Evolutionary conservation across 495 filamentous ascomycete genomes (phyloP), one percentile per base, ranked within the genome.

Genomic region (Filosporella fistucella): DNA sequence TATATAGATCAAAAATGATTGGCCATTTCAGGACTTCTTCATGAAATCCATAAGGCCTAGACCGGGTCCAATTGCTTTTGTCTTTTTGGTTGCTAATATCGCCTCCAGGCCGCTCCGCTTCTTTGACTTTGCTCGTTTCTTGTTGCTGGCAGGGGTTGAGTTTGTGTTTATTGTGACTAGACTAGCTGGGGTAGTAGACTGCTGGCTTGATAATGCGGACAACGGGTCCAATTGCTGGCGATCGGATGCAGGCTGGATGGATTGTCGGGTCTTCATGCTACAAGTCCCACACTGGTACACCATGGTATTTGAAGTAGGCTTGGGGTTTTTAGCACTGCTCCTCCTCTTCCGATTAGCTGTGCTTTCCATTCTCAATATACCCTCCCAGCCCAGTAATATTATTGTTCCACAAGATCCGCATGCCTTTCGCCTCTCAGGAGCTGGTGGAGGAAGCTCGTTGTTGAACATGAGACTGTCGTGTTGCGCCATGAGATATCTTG

Each of bases 331-430:
- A 49, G 38, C 40, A 26, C 21, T 33, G 17, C 21, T 28, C 12
- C 44, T 25, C 11, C 10, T 26, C 21, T 10, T 38, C 30, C 25
- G 16, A 8, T 45, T 55, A n/a, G 23, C 25, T 2, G 11, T 9
- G 11, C 24, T 17, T 32, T 16, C 32, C 35, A 70, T 47, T 22
- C 67, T 51, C 12, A 77, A 47, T 26, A 45, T 53, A 11, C 34
- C 49, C 22, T 46, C 42, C 69, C 38, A 65, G 0, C 75, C 75
- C 5, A 58, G 43, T 25, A 76, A 58, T 63, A 76, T 67, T 39
- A 77, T 74, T 47, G 75, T 68, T 23, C 75, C 75, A 52, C 75
- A 79, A 36, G 67, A 68, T 25, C 56, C 65, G 57, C 75, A 79
- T 14, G 67, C 64, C 41, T 68, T 68, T 40, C 73, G 67, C 39